Percentiles rank a stretch among this genome's conserved stretches.
These are phyloP conservation scores for Sinapis alba DNA, from an alignment of 441 rosid genomes.

Conservation along the genomic window DNA sequence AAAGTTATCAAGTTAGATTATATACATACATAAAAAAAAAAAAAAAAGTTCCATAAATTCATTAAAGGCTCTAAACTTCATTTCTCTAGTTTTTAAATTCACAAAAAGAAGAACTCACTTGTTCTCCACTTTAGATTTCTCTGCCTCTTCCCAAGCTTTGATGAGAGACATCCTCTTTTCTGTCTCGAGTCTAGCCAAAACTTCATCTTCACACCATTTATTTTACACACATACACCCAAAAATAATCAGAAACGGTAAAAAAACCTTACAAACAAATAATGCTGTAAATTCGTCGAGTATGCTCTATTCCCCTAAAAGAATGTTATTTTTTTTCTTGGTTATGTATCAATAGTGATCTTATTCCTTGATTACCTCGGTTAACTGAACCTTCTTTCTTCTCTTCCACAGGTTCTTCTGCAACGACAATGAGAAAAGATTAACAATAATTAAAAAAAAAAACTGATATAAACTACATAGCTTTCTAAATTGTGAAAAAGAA, in stretches of 20 bases:
- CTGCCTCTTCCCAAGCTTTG: conserved; percentile 88
- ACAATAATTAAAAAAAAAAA: too few relatives aligned
- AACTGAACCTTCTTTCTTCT: conserved; percentile 31
- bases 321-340: background rate
- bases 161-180: conserved; percentile 59
- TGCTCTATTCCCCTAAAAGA: background rate
- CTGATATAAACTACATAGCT: too few relatives aligned
- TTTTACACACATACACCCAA: conserved; percentile 5
- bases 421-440: too few relatives aligned
- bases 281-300: background rate
- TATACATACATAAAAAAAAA: background rate
- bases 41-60: background rate
- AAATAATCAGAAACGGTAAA: background rate
- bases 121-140: conserved; percentile 75
- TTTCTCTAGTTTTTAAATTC: background rate
- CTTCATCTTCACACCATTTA: conserved; percentile 37
- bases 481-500: too few relatives aligned
- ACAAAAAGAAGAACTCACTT: conserved; percentile 46
- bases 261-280: background rate
- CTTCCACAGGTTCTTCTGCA: conserved; percentile 19
- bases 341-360: background rate
- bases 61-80: background rate
- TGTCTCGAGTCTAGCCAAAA: conserved; percentile 64
- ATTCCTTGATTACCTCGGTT: conserved; percentile 11
- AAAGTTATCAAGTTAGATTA: background rate